A percentile compares a stretch with the other conserved stretches of the same genome.
phyloP scores from a whole-genome alignment of 176 grass and related monocot genomes.

The Cenchrus americanus region DNA sequence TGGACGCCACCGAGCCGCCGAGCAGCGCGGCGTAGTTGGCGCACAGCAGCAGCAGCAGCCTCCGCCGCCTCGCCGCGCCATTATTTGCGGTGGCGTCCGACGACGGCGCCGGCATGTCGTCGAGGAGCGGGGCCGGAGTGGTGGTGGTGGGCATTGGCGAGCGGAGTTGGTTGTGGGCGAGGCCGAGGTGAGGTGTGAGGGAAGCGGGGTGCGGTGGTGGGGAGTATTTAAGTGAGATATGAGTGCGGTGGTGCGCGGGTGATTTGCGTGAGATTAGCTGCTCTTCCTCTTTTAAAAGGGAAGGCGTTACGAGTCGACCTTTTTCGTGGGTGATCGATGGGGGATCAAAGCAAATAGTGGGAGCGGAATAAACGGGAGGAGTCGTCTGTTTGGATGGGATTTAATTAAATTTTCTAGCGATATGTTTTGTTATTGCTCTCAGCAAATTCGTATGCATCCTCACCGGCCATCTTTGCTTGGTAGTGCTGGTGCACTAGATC shows the following conservation, averaged over 20 bases:
- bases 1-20: constrained; percentile 74
- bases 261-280: constrained; percentile 46
- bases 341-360: constrained; percentile 32
- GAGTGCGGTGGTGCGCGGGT: constrained; percentile 43
- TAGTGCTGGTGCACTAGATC: constrained; percentile 50
- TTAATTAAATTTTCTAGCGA: not conserved
- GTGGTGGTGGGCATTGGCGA: constrained; percentile 36
- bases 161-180: constrained; percentile 18
- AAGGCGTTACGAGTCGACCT: not conserved
- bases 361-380: constrained; percentile 36
- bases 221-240: constrained; percentile 59
- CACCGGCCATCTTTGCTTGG: not conserved
- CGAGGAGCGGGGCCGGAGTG: constrained; percentile 36
- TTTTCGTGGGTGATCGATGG: not conserved
- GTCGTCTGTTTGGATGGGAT: constrained; percentile 32
- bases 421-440: constrained; percentile 26
- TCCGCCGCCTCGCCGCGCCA: not conserved
- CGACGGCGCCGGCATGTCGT: constrained; percentile 28
- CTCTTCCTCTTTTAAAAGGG: constrained; percentile 20
- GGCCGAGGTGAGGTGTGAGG: not conserved
- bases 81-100: not conserved
- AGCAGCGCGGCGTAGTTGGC: constrained; percentile 77
- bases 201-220: constrained; percentile 20
- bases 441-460: constrained; percentile 38
- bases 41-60: constrained; percentile 43